Percentiles rank a stretch among this genome's conserved stretches.
Evolutionary conservation across 2,329 filamentous ascomycete species (phyloP).

Genomic region (Aspergillus versicolor): DNA sequence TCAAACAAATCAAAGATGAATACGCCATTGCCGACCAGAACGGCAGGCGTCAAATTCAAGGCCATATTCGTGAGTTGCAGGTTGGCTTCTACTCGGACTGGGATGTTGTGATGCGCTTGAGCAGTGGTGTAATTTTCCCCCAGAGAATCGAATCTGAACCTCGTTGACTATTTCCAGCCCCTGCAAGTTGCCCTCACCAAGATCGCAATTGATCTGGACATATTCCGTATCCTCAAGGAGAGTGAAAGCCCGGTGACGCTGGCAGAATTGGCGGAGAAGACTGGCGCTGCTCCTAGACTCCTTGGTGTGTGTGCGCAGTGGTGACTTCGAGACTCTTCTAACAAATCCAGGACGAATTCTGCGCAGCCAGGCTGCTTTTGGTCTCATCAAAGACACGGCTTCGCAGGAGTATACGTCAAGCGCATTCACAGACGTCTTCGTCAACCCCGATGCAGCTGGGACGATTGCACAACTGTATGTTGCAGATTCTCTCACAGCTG

Average conservation of each 20-base stretch:
- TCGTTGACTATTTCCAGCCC: not conserved
- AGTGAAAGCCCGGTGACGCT: not conserved
- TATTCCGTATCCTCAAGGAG: not conserved
- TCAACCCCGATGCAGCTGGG: slow-evolving; percentile 3
- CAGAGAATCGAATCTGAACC: too few species aligned
- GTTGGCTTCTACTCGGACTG: not conserved
- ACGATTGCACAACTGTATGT: not conserved
- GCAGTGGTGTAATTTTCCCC: not conserved
- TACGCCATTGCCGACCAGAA: not conserved
- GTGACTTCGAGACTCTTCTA: not conserved
- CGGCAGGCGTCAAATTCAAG: not conserved
- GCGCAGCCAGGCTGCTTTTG: slow-evolving; percentile 25
- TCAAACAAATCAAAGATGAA: slow-evolving; percentile 1
- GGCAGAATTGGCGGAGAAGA: not conserved
- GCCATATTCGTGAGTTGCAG: not conserved
- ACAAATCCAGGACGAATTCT: slow-evolving; percentile 22
- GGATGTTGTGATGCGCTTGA: slow-evolving; percentile 1
- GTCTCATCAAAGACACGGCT: slow-evolving; percentile 15
- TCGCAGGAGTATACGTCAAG: slow-evolving; percentile 14
- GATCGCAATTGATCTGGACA: not conserved
- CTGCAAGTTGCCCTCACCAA: not conserved
- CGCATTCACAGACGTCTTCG: slow-evolving; percentile 17
- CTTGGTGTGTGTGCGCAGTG: not conserved
- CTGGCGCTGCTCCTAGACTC: not conserved
- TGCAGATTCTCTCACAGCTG: too few species aligned